Base-by-base conservation (phyloP, 768 basidiomycete species). In the Calocera cornea region DNA sequence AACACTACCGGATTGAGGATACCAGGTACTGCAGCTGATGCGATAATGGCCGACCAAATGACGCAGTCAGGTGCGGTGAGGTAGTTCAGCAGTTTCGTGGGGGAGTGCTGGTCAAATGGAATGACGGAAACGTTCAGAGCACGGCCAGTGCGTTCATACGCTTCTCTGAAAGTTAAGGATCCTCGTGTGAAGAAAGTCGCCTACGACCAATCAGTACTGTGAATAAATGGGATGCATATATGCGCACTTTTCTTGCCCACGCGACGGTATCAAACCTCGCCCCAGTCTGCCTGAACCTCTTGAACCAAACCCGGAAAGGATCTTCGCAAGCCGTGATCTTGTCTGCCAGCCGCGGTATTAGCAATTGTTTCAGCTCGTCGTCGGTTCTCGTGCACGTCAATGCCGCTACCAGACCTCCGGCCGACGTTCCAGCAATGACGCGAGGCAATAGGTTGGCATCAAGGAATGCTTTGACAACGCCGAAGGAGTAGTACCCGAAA, bases 81-180 rank as follows among this genome's bases (percentile, higher is more conserved):
- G 73, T 97, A 93, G 75, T 98, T 99, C 12, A 99, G 80, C 1
- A 99, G 78, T 76, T 97, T 97, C 1, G 97, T 97, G 1, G 97
- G 97, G 90, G 92, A 92, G 78, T 97, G 90, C 19, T 87, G 83
- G 75, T 93, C 91, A 38, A 88, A 89, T 3, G 92, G 93, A 40
- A 95, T 87, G 50, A 97, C 92, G 16, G 92, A 94, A 33, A 98
- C 87, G 74, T 97, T 98, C 34, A 99, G 80, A 31, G 95, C 89
- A 41, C 95, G 84, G 29, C 95, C 95, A 0, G 97, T 99, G 71
- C 88, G 82, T 73, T 92, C 78, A 72, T 95, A 98, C 1, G 95
- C 95, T 75, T 99, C 97, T 64, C 85, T 86, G 78, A 99, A 99
- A 1, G 95, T 98, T 84, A 91, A 85, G 1, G 91, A 93, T 1